Percentiles rank a stretch among this genome's conserved stretches.
These are phyloP conservation scores for Syncephalastrum racemosum DNA, from an alignment of 371 early-diverging fungal species.

Conservation along the genomic window DNA sequence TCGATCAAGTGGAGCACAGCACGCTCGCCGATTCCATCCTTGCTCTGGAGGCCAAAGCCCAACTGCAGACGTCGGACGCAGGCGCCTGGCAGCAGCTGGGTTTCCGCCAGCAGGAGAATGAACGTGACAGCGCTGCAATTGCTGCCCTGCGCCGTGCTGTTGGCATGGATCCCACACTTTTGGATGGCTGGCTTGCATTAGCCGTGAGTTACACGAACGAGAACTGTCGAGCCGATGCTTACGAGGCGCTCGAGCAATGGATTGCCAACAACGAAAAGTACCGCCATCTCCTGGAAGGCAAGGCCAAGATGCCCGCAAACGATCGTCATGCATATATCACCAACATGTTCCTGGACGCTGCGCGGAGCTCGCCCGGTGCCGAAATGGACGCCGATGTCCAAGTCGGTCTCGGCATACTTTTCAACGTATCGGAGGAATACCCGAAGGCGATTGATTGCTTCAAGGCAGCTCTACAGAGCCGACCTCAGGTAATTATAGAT, in stretches of 20 bases:
- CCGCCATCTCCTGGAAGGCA: conserved; percentile 23
- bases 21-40: conserved; percentile 83
- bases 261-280: conserved; percentile 73
- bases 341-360: conserved; percentile 79
- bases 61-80: conserved; percentile 77
- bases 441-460: conserved; percentile 97
- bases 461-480: conserved; percentile 81
- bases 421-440: conserved; percentile 88
- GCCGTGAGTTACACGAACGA: conserved; percentile 96
- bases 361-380: conserved; percentile 65
- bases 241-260: conserved; percentile 89
- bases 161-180: conserved; percentile 63
- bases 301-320: conserved; percentile 12
- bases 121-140: conserved; percentile 90
- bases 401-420: conserved; percentile 91
- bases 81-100: conserved; percentile 88
- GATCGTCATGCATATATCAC: conserved; percentile 70
- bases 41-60: conserved; percentile 91
- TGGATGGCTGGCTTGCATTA: conserved; percentile 83
- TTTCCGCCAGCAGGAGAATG: conserved; percentile 92
- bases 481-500: conserved; percentile 64
- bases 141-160: conserved; percentile 84
- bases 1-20: conserved; percentile 49
- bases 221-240: conserved; percentile 79
- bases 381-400: conserved; percentile 91